A percentile compares a stretch with the other conserved stretches of the same genome.
phyloP scores from a whole-genome alignment of 257 asterid genomes.

The Nicotiana undulata region DNA sequence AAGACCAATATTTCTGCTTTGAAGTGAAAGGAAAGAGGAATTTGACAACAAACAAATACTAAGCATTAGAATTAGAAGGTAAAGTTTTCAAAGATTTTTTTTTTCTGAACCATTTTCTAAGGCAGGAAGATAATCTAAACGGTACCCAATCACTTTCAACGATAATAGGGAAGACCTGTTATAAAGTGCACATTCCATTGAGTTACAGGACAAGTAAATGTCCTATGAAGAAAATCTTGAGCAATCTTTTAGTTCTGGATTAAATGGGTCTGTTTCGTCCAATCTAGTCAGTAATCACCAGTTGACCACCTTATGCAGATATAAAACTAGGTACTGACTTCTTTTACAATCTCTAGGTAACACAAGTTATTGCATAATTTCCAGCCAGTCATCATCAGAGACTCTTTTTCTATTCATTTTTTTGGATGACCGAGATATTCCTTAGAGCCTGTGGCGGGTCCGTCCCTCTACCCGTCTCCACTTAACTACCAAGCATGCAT shows the following conservation, averaged over 20 bases:
- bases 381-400: background rate
- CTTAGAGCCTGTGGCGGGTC: background rate
- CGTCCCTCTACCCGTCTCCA: background rate
- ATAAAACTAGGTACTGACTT: background rate
- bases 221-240: background rate
- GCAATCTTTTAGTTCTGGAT: background rate
- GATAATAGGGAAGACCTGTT: background rate
- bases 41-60: background rate
- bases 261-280: background rate
- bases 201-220: background rate
- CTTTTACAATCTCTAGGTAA: background rate
- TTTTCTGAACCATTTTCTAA: background rate
- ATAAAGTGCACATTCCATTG: background rate
- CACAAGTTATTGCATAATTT: background rate
- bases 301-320: background rate
- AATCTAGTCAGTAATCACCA: background rate
- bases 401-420: background rate
- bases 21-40: background rate
- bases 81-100: background rate
- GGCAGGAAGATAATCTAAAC: background rate
- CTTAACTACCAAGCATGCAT: background rate
- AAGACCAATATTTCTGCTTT: background rate
- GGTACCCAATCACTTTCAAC: background rate
- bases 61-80: background rate
- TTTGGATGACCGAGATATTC: background rate